Percentiles rank a stretch among this genome's conserved stretches.
phyloP scores from a whole-genome alignment of 2,329 filamentous ascomycete species.

The Alternaria gaisen region DNA sequence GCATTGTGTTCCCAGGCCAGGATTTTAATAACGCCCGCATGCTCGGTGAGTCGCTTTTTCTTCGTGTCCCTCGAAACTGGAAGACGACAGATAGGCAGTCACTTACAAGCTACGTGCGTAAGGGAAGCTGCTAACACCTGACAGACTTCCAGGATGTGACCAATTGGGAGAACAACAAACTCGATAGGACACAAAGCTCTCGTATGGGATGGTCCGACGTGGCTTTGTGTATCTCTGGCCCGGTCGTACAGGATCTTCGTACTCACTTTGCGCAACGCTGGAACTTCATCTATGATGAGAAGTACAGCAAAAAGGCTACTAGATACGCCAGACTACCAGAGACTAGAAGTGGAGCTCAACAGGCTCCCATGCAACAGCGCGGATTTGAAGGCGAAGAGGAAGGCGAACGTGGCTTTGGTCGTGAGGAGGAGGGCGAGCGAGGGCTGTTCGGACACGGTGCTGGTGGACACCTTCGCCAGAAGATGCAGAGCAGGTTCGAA shows the following conservation, averaged over 20 bases:
- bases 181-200: slow-evolving; percentile 79
- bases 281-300: slow-evolving; percentile 89
- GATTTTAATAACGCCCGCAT: slow-evolving; percentile 91
- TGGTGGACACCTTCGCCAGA: slow-evolving; percentile 35
- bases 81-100: not conserved
- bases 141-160: slow-evolving; percentile 75
- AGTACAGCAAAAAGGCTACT: slow-evolving; percentile 71
- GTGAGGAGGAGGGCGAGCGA: slow-evolving; percentile 42
- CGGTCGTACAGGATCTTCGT: slow-evolving; percentile 76
- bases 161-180: slow-evolving; percentile 85
- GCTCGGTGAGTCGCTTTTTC: slow-evolving; percentile 64
- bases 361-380: slow-evolving; percentile 46
- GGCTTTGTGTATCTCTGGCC: slow-evolving; percentile 77
- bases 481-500: slow-evolving; percentile 35
- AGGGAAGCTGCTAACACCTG: slow-evolving; percentile 21
- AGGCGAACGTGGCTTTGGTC: slow-evolving; percentile 49
- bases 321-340: slow-evolving; percentile 56
- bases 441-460: slow-evolving; percentile 43
- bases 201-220: slow-evolving; percentile 96
- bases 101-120: not conserved
- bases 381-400: slow-evolving; percentile 47
- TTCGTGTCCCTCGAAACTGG: not conserved
- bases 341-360: slow-evolving; percentile 42
- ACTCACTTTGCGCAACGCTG: slow-evolving; percentile 86
- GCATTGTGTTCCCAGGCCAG: slow-evolving; percentile 85